Evolutionary conservation across 441 rosid species (phyloP), one percentile per base, ranked within the genome.

Genomic region (Adansonia gregorii): DNA sequence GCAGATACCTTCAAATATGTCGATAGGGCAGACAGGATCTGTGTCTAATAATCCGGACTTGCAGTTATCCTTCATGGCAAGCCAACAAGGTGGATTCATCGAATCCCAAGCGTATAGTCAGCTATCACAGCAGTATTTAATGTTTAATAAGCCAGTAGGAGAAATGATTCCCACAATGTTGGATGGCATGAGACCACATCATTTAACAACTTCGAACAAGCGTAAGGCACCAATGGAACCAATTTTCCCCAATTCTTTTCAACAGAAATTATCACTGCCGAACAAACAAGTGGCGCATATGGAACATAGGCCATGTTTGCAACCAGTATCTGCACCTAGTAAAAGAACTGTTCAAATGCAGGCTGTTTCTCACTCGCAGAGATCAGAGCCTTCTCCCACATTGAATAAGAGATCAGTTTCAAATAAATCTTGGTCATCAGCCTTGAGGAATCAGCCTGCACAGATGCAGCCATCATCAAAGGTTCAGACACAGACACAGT

Each of bases 281-380:
- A 88, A 83, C 73, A 94, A 89, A 83, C 86, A 88, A 51, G 64
- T 86, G 72, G 81, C 80, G 8, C 86, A 84, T 5, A 43, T 66
- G 81, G 94, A 93, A 78, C 86, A 78, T 74, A 86, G 96, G 83
- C 98, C 98, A 19, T 96, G 99, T 98, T 80, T 92, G 86, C 93
- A 89, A 78, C 91, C 85, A 55, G 19, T 76, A 45, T 73, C 90
- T 63, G 74, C 86, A 35, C 82, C 87, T 27, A 86, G 86, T 74
- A 89, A 81, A 70, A 82, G 82, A 79, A 68, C 80, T 67, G 65
- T 83, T 8, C 89, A 86, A 6, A 72, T 83, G 75, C 90, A 86
- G 46, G 73, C 85, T 15, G 46, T 78, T 76, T 73, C 83, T 9
- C 83, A 48, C 39, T 63, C 78, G 22, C 78, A 85, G 0, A 85